A percentile compares a stretch with the other conserved stretches of the same genome.
These are phyloP conservation scores for Protoeuglena noctilucae DNA, from an alignment of 139 green algal genomes.

Conservation along the genomic window DNA sequence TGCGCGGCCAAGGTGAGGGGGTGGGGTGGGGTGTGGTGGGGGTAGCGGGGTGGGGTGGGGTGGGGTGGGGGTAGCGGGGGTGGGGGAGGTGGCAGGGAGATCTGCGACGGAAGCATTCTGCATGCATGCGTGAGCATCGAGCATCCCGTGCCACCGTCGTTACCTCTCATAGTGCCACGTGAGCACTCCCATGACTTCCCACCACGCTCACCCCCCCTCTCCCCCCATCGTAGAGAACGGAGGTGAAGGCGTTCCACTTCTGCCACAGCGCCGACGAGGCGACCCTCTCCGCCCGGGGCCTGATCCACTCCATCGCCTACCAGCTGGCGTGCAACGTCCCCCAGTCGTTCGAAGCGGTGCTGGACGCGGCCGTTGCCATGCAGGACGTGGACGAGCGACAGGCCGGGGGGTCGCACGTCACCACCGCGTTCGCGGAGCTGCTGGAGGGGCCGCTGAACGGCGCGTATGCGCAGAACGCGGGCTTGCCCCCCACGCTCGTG, in stretches of 20 bases:
- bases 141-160: no score
- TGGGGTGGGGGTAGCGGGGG: no score
- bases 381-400: not conserved
- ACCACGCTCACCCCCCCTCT: no score
- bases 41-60: no score
- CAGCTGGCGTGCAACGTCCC: not conserved
- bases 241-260: not conserved
- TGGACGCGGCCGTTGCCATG: not conserved
- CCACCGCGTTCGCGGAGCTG: not conserved
- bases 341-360: not conserved
- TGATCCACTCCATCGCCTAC: not conserved
- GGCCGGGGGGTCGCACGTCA: no score
- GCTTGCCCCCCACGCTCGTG: not conserved
- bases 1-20: not conserved
- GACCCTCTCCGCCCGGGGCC: not conserved
- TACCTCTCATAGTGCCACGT: no score
- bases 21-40: no score
- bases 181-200: no score
- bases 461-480: not conserved
- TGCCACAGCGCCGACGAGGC: not conserved
- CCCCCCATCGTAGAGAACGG: no score
- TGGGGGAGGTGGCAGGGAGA: no score
- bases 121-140: no score
- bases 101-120: no score
- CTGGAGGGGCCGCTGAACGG: not conserved